These are phyloP conservation scores for Volvox reticuliferus DNA, from an alignment of 139 green algal species.

Conservation along the genomic window DNA sequence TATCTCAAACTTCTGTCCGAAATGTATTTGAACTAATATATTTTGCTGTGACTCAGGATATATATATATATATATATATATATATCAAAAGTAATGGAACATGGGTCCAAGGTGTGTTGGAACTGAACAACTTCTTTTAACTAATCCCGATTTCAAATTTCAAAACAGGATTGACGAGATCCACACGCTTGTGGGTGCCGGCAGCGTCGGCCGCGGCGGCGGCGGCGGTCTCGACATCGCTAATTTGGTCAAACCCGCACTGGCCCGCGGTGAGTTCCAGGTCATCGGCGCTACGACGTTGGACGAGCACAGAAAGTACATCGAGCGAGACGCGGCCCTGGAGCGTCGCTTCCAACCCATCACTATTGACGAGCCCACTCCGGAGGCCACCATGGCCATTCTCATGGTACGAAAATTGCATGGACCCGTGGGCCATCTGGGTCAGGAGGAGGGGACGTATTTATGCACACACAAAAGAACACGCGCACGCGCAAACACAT, in stretches of 20 bases:
- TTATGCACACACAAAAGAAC: not conserved
- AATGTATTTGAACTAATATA: too few species aligned
- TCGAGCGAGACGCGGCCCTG: constrained; percentile 96
- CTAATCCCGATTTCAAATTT: too few species aligned
- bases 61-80: too few species aligned
- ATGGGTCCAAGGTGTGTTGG: too few species aligned
- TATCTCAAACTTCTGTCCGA: too few species aligned
- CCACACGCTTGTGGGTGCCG: constrained; percentile 96
- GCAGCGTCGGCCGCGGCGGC: constrained; percentile 74
- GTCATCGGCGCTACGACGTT: constrained; percentile 91
- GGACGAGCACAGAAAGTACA: constrained; percentile 91
- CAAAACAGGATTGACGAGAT: constrained; percentile 76
- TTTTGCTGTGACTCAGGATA: too few species aligned
- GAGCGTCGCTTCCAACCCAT: constrained; percentile 97
- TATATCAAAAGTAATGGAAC: too few species aligned
- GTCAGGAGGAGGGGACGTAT: not conserved
- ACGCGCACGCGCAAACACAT: too few species aligned
- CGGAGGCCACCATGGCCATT: constrained; percentile 79
- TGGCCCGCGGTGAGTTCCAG: constrained; percentile 60
- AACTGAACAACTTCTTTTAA: too few species aligned
- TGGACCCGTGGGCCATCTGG: too few species aligned
- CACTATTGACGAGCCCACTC: constrained; percentile 84
- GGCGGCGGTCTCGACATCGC: constrained; percentile 92
- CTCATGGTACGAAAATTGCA: constrained; percentile 61
- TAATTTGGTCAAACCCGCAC: constrained; percentile 95